Evolutionary conservation across 495 filamentous ascomycete species (phyloP).

Genomic region (Cercophora sp.): DNA sequence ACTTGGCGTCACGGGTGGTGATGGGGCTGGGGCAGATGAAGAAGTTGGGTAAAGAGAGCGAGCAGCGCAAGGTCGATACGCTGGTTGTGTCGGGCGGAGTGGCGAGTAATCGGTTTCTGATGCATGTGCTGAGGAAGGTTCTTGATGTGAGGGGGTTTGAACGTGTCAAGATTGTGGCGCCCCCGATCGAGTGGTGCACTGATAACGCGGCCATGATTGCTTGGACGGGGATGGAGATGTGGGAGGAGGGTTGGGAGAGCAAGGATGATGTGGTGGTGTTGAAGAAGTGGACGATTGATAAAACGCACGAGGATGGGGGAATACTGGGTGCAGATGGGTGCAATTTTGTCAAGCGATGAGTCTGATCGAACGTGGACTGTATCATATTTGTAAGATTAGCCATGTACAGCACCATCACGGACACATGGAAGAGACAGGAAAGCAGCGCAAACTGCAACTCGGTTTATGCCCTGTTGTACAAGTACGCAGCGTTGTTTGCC

Average conservation of each 20-base stretch:
- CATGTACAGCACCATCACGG: constrained; percentile 3
- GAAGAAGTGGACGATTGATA: constrained; percentile 77
- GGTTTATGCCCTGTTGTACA: constrained; percentile 26
- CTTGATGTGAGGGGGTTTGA: constrained; percentile 61
- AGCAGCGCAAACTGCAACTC: constrained; percentile 9
- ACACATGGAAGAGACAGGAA: not conserved
- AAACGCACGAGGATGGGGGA: constrained; percentile 48
- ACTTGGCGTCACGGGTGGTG: constrained; percentile 68
- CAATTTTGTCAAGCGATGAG: too few relatives aligned
- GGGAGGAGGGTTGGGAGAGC: constrained; percentile 66
- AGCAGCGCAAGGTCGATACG: constrained; percentile 40
- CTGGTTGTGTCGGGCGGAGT: constrained; percentile 88
- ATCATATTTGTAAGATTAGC: not conserved
- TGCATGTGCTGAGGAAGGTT: constrained; percentile 58
- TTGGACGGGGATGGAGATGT: constrained; percentile 94
- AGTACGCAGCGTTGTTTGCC: constrained; percentile 18
- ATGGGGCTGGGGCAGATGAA: constrained; percentile 50
- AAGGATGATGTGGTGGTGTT: constrained; percentile 55
- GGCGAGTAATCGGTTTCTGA: constrained; percentile 74
- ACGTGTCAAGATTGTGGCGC: constrained; percentile 62
- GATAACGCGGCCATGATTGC: constrained; percentile 99
- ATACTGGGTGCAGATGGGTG: constrained; percentile 43
- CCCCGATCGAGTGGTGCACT: constrained; percentile 73
- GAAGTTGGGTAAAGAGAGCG: not conserved
- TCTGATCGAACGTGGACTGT: too few relatives aligned